Conservation (phyloP, 768 basidiomycete genomes). For the Leccinum obscurum region DNA sequence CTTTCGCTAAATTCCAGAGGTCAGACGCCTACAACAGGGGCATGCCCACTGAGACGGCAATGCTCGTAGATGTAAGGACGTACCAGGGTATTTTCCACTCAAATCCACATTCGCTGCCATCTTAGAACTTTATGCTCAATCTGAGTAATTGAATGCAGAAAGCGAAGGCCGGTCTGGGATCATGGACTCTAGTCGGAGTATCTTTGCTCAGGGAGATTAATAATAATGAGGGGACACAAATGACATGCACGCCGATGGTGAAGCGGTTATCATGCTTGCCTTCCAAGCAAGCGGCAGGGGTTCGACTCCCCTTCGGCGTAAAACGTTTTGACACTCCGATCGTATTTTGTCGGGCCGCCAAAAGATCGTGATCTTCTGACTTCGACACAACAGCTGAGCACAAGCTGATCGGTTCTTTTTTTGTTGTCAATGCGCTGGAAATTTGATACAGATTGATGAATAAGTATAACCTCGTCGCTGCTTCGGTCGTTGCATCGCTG, state of each 20-base stretch:
- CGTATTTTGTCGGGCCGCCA: too few species aligned
- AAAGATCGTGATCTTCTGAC: too few species aligned
- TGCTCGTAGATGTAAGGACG: background rate
- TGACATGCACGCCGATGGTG: conserved; percentile 59
- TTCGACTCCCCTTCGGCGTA: conserved; percentile 71
- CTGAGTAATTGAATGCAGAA: background rate
- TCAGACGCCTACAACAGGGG: background rate
- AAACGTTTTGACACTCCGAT: too few species aligned
- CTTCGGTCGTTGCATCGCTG: too few species aligned
- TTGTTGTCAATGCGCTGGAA: too few species aligned
- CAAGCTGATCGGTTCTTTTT: too few species aligned
- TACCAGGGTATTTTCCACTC: conserved; percentile 26
- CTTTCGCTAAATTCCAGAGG: conserved; percentile 39
- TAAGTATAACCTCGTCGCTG: too few species aligned
- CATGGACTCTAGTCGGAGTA: background rate
- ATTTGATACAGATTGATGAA: too few species aligned
- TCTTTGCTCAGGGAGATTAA: background rate
- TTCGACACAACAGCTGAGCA: too few species aligned
- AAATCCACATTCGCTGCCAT: conserved; percentile 11
- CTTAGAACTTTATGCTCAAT: background rate
- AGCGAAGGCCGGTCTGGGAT: background rate
- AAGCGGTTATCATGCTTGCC: conserved; percentile 94
- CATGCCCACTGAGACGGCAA: background rate
- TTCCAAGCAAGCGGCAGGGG: conserved; percentile 79
- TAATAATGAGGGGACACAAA: too few species aligned